Evolutionary conservation across 2,329 filamentous ascomycete species (phyloP), one percentile per base, ranked within the genome.

Genomic region (Diaporthe ampelina): DNA sequence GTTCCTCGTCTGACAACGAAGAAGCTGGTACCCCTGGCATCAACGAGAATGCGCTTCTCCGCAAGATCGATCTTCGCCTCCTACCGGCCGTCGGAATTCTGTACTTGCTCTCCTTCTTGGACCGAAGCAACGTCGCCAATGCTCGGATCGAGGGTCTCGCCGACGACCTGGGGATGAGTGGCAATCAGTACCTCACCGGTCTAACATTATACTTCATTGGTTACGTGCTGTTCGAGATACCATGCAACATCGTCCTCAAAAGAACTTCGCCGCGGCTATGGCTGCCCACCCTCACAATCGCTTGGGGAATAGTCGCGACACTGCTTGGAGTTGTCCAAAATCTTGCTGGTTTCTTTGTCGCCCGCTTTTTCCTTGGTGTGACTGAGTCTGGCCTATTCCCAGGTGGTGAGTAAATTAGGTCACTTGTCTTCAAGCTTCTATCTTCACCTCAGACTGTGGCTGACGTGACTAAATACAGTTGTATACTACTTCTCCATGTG

Each of bases 121-220:
- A 91, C 76, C 83, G 89, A 43, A 89, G 88, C 78, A 91, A 91
- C 82, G 89, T 91, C 26, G 89, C 88, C 32, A 91, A 91, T 76
- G 90, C 89, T 0, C 85, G 85, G 65, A 86, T 91, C 24, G 89
- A 91, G 76, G 89, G 89, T 37, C 84, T 91, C 61, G 81, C 88
- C 0, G 81, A 79, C 5, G 88, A 91, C 77, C 76, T 91, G 4
- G 70, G 86, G 59, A 90, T 90, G 83, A 87, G 87, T 35, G 90
- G 88, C 0, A 88, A 92, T 59, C 86, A 93, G 77, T 94, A 94
- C 73, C 84, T 93, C 0, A 91, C 89, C 0, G 90, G 91, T 1
- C 79, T 94, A 54, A 93, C 91, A 0, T 80, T 94, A 0, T 94
- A 93, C 80, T 94, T 94, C 78, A 83, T 91, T 54, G 88, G 88